Evolutionary conservation across 805 yeast species (phyloP).

Genomic region (Candida michaelii): DNA sequence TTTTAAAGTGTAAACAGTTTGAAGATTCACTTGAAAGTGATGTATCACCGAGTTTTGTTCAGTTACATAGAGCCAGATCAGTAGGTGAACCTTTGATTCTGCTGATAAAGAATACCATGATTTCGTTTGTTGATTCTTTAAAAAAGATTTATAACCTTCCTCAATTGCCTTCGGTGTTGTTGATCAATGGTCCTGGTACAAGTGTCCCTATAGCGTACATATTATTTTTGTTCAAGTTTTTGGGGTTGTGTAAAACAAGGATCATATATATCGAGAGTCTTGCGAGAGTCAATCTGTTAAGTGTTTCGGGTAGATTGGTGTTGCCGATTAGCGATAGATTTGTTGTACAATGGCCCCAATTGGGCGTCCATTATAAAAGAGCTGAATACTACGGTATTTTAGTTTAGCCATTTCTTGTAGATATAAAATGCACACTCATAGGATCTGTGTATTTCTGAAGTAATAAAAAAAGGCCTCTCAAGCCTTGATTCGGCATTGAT

Average conservation of each 20-base stretch:
- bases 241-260: constrained; percentile 48
- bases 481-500: no score
- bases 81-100: constrained; percentile 56
- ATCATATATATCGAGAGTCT: constrained; percentile 83
- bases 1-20: constrained; percentile 36
- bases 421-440: no score
- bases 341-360: constrained; percentile 84
- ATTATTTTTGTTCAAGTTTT: constrained; percentile 49
- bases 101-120: constrained; percentile 46
- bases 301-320: constrained; percentile 73
- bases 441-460: no score
- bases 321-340: constrained; percentile 74
- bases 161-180: constrained; percentile 41
- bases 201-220: constrained; percentile 66
- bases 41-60: constrained; percentile 22
- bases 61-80: constrained; percentile 55
- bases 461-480: no score
- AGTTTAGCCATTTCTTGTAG: no score
- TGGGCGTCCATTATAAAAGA: constrained; percentile 51
- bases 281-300: constrained; percentile 74
- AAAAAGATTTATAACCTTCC: constrained; percentile 26
- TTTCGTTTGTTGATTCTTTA: constrained; percentile 33
- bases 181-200: constrained; percentile 83
- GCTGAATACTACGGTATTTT: constrained; percentile 79
- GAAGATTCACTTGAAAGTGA: constrained; percentile 25